Evolutionary conservation across 2,329 filamentous ascomycete species (phyloP).

Genomic region (Colletotrichum abscissum): DNA sequence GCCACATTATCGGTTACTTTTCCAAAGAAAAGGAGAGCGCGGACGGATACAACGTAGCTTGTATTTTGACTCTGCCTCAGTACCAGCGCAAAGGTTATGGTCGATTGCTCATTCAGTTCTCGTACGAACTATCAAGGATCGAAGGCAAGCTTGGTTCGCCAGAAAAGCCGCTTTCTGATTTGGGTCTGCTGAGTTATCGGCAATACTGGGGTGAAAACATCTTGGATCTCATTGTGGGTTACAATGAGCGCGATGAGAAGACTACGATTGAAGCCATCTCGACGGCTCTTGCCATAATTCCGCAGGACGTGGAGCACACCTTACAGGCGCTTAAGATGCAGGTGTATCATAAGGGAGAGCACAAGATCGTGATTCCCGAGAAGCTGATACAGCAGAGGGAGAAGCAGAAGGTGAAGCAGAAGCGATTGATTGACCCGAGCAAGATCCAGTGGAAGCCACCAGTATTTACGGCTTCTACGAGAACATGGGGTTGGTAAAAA

Average conservation of each 20-base stretch:
- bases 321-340: slow-evolving; percentile 95
- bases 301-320: slow-evolving; percentile 94
- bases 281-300: slow-evolving; percentile 88
- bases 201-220: slow-evolving; percentile 99
- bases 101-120: slow-evolving; percentile 93
- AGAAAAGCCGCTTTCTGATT: slow-evolving; percentile 94
- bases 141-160: slow-evolving; percentile 96
- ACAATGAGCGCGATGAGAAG: slow-evolving; percentile 74
- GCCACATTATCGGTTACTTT: slow-evolving; percentile 98
- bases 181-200: slow-evolving; percentile 92
- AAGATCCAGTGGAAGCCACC: slow-evolving; percentile 95
- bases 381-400: slow-evolving; percentile 82
- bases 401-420: slow-evolving; percentile 83
- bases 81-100: slow-evolving; percentile 97
- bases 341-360: slow-evolving; percentile 94
- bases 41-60: slow-evolving; percentile 97
- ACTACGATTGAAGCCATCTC: slow-evolving; percentile 90
- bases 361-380: slow-evolving; percentile 93
- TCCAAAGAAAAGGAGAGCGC: slow-evolving; percentile 98
- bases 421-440: slow-evolving; percentile 79
- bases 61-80: slow-evolving; percentile 95
- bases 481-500: slow-evolving; percentile 93
- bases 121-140: slow-evolving; percentile 94
- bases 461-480: slow-evolving; percentile 87
- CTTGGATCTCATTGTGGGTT: slow-evolving; percentile 83